These are phyloP conservation scores for Eragrostis curvula DNA, from an alignment of 176 grass and related monocot species.

Conservation along the genomic window DNA sequence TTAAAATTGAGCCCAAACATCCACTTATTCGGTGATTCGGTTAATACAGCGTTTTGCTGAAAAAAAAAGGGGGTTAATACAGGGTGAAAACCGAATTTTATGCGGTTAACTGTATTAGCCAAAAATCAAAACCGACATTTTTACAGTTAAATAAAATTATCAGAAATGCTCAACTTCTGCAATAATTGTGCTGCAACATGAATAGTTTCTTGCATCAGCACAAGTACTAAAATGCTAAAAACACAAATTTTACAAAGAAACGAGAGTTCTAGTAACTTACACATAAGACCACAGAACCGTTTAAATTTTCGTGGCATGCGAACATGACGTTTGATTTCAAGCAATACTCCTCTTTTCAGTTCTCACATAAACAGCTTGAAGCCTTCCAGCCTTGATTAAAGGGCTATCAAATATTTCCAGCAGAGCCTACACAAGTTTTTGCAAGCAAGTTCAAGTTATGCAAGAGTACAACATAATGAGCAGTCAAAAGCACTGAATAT, in stretches of 20 bases:
- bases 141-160: no score
- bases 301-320: conserved; percentile 89
- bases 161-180: conserved; percentile 92
- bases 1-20: no score
- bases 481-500: no score
- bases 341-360: conserved; percentile 89
- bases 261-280: conserved; percentile 56
- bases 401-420: conserved; percentile 97
- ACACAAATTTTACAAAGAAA: neutral
- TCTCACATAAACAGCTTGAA: conserved; percentile 90
- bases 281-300: conserved; percentile 85
- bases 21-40: no score
- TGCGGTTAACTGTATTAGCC: no score
- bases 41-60: no score
- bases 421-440: conserved; percentile 63
- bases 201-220: neutral
- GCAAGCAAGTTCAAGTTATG: neutral
- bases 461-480: neutral
- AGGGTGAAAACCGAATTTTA: no score
- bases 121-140: no score
- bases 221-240: neutral
- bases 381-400: conserved; percentile 82
- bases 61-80: no score
- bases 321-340: conserved; percentile 94
- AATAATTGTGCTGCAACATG: conserved; percentile 77